Base-by-base conservation (phyloP, 306 rosid species). In the Acacia acuminata region DNA sequence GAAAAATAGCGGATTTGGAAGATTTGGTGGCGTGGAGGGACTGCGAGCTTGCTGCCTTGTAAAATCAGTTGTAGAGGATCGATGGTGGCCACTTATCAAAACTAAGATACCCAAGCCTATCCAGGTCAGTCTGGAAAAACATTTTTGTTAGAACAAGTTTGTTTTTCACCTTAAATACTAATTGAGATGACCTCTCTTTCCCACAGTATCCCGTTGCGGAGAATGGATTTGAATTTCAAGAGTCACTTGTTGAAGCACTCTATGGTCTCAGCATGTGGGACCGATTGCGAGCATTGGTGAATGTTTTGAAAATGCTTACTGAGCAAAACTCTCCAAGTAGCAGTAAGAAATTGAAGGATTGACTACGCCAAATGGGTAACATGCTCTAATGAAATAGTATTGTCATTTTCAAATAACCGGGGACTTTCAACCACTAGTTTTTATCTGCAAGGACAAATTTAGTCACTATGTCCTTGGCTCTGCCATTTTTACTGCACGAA, bases 1-100 rank as follows among this genome's bases (percentile, higher is more conserved):
- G 60, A 96, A 96, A 86, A 88, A 92, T 81, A 94, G 98, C 71
- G 98, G 99, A 81, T 96, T 96, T 85, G 99, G 99, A 77, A 88
- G 99, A 85, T 94, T 96, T 40, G 97, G 90, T 82, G 99, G 99
- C 34, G 85, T 86, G 6, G 98, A 96, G 87, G 99, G 99, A 74
- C 77, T 96, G 88, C 92, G 99, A 67, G 99, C 97, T 15, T 96
- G 99, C 84, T 96, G 99, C 89, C 94, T 94, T 36, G 94, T 92
- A 77, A 94, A 94, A 88, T 83, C 99, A 84, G 98, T 96, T 27
- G 97, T 89, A 9, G 99, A 96, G 90, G 97, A 96, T 86, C 88
- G 98, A 83, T 94, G 96, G 96, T 96, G 99, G 98, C 96, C 97
- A 11, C 84, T 83, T 80, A 76, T 96, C 74, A 91, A 92, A 84